phyloP scores from a whole-genome alignment of 2,329 filamentous ascomycete species.

The Chaetomiaceae sp. region DNA sequence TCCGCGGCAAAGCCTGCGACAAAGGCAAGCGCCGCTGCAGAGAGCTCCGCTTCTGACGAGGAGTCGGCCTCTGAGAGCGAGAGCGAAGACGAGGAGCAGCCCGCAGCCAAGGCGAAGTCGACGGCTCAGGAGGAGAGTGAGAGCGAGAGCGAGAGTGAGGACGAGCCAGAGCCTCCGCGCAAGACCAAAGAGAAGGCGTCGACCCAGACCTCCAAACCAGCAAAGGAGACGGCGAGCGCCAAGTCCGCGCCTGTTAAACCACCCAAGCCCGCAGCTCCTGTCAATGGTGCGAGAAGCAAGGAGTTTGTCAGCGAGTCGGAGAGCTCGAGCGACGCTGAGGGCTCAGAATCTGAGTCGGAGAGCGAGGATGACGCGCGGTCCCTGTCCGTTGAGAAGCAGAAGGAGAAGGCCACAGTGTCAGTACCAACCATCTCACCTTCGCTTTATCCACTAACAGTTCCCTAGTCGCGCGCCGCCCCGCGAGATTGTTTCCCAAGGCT shows the following conservation, averaged over 20 bases:
- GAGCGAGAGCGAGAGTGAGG: conserved; percentile 22
- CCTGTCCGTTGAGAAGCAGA: conserved; percentile 30
- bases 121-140: conserved; percentile 24
- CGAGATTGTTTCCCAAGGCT: conserved; percentile 48
- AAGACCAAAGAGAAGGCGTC: conserved; percentile 13
- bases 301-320: conserved; percentile 24
- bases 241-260: conserved; percentile 18
- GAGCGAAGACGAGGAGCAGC: conserved; percentile 8
- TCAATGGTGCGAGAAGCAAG: conserved; percentile 20
- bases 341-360: conserved; percentile 19
- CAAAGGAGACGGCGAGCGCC: conserved; percentile 19
- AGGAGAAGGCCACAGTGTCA: conserved; percentile 17
- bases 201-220: conserved; percentile 17
- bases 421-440: neutral
- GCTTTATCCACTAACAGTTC: conserved; percentile 20
- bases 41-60: neutral
- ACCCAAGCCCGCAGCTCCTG: neutral
- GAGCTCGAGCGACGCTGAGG: conserved; percentile 8
- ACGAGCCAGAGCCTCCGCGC: conserved; percentile 23
- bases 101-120: conserved; percentile 1
- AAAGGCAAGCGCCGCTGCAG: conserved; percentile 20
- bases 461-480: conserved; percentile 26
- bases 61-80: conserved; percentile 11
- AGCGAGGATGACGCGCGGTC: conserved; percentile 35
- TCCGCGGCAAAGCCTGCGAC: conserved; percentile 8